Evolutionary conservation across 2,329 filamentous ascomycete species (phyloP), one percentile per base, ranked within the genome.

Genomic region (Trichoderma lentiforme): DNA sequence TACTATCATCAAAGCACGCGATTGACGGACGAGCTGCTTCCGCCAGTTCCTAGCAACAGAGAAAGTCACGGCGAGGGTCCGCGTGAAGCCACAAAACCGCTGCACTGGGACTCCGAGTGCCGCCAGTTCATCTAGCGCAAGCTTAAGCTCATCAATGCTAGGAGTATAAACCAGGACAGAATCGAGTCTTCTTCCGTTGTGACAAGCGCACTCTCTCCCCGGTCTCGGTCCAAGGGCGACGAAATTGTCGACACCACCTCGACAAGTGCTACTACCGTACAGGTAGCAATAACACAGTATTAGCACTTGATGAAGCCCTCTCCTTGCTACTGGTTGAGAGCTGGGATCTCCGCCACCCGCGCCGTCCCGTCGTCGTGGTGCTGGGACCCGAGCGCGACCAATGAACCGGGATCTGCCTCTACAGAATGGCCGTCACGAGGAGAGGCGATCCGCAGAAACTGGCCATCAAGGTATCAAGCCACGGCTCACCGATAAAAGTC

Each of bases 311-410:
- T 14, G 43, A 69, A 28, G 15, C 36, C 30, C 43, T 47, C 21
- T 64, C 24, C 15, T 34, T 60, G 26, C 15, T 71, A 53, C 61
- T 53, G 69, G 61, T 28, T 57, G 69, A 32, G 69, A 56, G 21
- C 56, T 61, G 39, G 57, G 39, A 63, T 70, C 24, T 72, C 65
- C 65, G 65, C 70, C 65, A 57, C 47, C 65, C 71, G 71, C 71
- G 71, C 71, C 71, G 71, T 72, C 71, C 71, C 71, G 71, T 58
- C 58, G 12, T 63, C 65, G 28, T 72, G 63, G 70, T 71, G 69
- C 69, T 71, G 61, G 61, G 69, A 64, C 69, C 43, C 61, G 56
- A 65, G 28, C 60, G 11, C 60, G 18, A 32, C 69, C 69, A 71
- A 64, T 62, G 61, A 26, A 61, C 70, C 56, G 32, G 71, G 71